phyloP scores from a whole-genome alignment of 208 protist genomes.

The Wallacemonas sp. region DNA sequence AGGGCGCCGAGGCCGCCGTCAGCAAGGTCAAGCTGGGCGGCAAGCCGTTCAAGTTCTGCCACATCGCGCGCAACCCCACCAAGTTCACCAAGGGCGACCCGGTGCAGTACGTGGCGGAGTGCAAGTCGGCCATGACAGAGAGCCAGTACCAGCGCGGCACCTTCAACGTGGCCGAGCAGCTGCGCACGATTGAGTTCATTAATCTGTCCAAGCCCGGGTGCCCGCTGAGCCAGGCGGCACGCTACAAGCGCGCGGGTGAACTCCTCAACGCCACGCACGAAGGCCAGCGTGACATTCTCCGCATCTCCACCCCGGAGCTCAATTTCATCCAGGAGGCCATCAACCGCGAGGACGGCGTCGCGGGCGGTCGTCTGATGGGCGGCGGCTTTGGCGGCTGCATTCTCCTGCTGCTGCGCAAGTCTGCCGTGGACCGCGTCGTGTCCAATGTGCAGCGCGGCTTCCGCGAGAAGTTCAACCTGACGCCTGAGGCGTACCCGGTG shows the following conservation, averaged over 20 bases:
- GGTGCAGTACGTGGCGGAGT: constrained; percentile 50
- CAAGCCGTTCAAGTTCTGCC: constrained; percentile 53
- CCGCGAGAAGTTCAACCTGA: constrained; percentile 50
- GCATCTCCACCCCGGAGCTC: constrained; percentile 73
- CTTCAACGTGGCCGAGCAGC: constrained; percentile 62
- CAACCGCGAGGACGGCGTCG: constrained; percentile 55
- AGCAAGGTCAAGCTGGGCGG: constrained; percentile 52
- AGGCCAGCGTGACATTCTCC: constrained; percentile 59
- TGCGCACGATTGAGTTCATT: constrained; percentile 63
- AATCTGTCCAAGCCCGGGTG: constrained; percentile 42
- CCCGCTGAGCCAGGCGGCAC: constrained; percentile 35
- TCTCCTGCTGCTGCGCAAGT: constrained; percentile 47
- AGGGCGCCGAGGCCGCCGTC: constrained; percentile 47
- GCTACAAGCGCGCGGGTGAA: constrained; percentile 51
- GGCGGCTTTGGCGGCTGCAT: constrained; percentile 88
- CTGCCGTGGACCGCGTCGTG: constrained; percentile 48
- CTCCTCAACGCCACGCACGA: constrained; percentile 61
- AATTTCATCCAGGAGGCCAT: constrained; percentile 68
- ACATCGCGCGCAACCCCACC: constrained; percentile 46
- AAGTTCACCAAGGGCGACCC: constrained; percentile 52
- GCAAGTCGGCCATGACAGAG: constrained; percentile 47
- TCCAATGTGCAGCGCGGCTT: constrained; percentile 41
- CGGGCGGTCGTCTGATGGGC: constrained; percentile 78
- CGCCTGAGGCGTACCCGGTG: constrained; percentile 52
- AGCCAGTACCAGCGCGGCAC: constrained; percentile 49